Percentiles rank a stretch among this genome's conserved stretches.
Evolutionary conservation across 768 basidiomycete species (phyloP).

Genomic region (Mycena kentingensis): DNA sequence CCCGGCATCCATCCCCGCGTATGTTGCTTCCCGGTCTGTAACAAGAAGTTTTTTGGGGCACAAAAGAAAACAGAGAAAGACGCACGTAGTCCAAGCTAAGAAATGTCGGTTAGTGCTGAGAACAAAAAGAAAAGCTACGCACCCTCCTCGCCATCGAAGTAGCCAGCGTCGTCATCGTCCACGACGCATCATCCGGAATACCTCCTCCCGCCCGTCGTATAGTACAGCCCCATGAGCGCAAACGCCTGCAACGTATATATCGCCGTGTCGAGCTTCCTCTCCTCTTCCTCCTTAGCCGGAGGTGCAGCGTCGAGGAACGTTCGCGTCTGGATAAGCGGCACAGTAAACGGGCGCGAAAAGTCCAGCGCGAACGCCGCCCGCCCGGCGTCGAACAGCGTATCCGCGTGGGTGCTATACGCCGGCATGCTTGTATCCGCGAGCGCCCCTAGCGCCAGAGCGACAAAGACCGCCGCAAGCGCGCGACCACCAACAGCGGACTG

Average conservation of each 20-base stretch:
- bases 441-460: conserved; percentile 30
- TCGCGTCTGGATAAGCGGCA: too few species aligned
- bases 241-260: conserved; percentile 24
- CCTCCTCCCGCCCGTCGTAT: conserved; percentile 10
- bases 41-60: too few species aligned
- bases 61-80: too few species aligned
- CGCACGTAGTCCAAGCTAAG: too few species aligned
- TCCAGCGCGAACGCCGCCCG: conserved; percentile 16
- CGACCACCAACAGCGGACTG: neutral
- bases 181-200: conserved; percentile 36
- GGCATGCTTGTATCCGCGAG: conserved; percentile 36
- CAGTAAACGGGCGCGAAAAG: conserved; percentile 11
- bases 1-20: too few species aligned
- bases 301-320: too few species aligned
- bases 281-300: too few species aligned
- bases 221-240: conserved; percentile 16
- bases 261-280: too few species aligned
- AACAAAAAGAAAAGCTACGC: neutral
- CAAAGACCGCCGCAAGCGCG: neutral
- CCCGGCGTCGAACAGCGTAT: conserved; percentile 19
- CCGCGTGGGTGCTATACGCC: conserved; percentile 26
- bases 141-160: conserved; percentile 26
- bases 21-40: too few species aligned
- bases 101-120: neutral
- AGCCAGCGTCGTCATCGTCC: conserved; percentile 34